phyloP scores from a whole-genome alignment of 2,329 filamentous ascomycete species.

The Didymella exigua region DNA sequence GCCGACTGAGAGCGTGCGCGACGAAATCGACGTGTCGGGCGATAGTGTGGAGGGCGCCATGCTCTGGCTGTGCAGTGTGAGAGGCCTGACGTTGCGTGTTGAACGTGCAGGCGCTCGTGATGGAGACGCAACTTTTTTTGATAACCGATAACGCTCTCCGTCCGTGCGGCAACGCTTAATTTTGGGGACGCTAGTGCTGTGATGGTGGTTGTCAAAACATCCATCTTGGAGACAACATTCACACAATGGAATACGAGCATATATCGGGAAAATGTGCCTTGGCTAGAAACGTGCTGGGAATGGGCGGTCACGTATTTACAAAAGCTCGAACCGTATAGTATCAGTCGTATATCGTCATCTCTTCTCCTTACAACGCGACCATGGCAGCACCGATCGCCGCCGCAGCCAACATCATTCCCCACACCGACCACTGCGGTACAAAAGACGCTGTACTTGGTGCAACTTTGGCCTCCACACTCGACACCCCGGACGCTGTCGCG shows the following conservation, averaged over 20 bases:
- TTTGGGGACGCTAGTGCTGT: background rate
- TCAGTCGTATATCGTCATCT: conserved; percentile 3
- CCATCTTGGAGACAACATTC: background rate
- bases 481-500: conserved; percentile 37
- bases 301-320: background rate
- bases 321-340: background rate
- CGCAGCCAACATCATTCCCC: conserved; percentile 37
- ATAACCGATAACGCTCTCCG: conserved; percentile 3
- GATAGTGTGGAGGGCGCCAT: conserved; percentile 45
- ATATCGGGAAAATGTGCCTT: background rate
- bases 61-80: conserved; percentile 12
- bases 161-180: background rate
- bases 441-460: conserved; percentile 46
- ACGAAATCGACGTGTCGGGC: conserved; percentile 48
- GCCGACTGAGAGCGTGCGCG: conserved; percentile 48
- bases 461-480: conserved; percentile 43
- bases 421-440: conserved; percentile 36
- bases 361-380: conserved; percentile 45
- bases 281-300: background rate
- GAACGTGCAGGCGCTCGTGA: background rate
- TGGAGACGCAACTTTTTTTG: conserved; percentile 8
- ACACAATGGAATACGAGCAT: background rate
- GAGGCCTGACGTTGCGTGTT: background rate
- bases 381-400: conserved; percentile 46
- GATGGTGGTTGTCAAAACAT: background rate